Conservation (phyloP, 306 rosid genomes). For the Vachellia collinsii region DNA sequence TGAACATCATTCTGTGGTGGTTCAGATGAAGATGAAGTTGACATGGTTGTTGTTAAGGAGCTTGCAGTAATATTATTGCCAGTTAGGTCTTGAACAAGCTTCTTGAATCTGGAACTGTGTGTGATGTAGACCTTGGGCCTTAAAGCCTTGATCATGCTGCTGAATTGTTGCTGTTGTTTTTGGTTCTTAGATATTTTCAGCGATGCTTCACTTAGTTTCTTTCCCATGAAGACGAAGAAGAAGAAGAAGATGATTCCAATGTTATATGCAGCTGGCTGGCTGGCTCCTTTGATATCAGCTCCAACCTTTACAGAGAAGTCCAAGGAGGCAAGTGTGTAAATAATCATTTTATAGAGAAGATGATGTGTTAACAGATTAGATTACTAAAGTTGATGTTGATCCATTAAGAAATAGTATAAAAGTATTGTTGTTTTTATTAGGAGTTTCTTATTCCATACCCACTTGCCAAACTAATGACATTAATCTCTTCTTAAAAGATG, state of each 20-base stretch:
- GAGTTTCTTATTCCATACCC: not conserved
- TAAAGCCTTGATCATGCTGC: slow-evolving; percentile 50
- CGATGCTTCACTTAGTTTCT: slow-evolving; percentile 43
- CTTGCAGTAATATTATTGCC: slow-evolving; percentile 41
- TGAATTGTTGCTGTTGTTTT: slow-evolving; percentile 37
- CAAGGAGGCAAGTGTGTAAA: slow-evolving; percentile 45
- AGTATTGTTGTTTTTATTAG: not conserved
- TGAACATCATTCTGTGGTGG: slow-evolving; percentile 22
- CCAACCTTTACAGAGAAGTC: slow-evolving; percentile 60
- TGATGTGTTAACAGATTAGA: slow-evolving; percentile 38
- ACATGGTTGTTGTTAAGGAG: slow-evolving; percentile 26
- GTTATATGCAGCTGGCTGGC: slow-evolving; percentile 53
- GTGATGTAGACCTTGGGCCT: slow-evolving; percentile 57
- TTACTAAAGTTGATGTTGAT: slow-evolving; percentile 57
- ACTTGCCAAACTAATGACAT: not conserved
- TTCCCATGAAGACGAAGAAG: slow-evolving; percentile 42
- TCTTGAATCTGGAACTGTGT: slow-evolving; percentile 52
- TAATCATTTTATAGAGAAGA: slow-evolving; percentile 36
- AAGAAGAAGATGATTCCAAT: slow-evolving; percentile 40
- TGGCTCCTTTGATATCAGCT: slow-evolving; percentile 50
- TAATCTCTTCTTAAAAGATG: not conserved
- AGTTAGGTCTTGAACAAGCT: slow-evolving; percentile 58
- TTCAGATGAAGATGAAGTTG: slow-evolving; percentile 31
- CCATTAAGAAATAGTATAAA: not conserved
- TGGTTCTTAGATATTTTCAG: slow-evolving; percentile 45